Percentiles rank a stretch among this genome's conserved stretches.
phyloP scores from a whole-genome alignment of 2,329 filamentous ascomycete genomes.

The Botryotinia calthae region DNA sequence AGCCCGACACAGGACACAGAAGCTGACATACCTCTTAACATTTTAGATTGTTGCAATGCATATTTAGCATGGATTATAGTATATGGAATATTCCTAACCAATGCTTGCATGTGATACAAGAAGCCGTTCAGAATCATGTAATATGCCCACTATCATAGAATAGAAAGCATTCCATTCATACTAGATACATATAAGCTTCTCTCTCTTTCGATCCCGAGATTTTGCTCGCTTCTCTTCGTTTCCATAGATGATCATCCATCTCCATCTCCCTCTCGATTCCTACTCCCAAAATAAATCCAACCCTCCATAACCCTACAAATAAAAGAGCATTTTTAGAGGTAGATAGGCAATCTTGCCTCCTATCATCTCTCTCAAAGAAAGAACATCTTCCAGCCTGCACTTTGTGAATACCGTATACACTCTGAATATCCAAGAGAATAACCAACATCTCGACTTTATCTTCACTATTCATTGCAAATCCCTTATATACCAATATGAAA shows the following conservation, averaged over 20 bases:
- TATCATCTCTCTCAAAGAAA: neutral
- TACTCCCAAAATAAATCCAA: too few relatives aligned
- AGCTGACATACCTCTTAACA: neutral
- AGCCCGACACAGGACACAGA: neutral
- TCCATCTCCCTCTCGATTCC: neutral
- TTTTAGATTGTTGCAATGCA: neutral
- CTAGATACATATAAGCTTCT: neutral
- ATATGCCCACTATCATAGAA: neutral
- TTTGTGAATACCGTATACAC: neutral
- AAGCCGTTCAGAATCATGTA: neutral
- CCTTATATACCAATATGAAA: neutral
- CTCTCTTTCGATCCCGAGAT: neutral
- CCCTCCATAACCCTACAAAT: neutral
- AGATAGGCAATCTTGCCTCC: too few relatives aligned
- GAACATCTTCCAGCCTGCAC: neutral
- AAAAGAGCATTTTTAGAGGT: too few relatives aligned
- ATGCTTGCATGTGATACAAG: neutral
- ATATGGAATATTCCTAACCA: neutral
- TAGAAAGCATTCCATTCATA: neutral
- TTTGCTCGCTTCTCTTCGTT: neutral
- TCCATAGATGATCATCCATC: neutral
- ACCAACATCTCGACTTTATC: neutral
- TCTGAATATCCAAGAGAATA: neutral
- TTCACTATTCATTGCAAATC: neutral
- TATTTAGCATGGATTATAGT: neutral